Percentiles rank a stretch among this genome's conserved stretches.
Conservation (phyloP, 2,329 filamentous ascomycete species). For the Ophiostoma ips region DNA sequence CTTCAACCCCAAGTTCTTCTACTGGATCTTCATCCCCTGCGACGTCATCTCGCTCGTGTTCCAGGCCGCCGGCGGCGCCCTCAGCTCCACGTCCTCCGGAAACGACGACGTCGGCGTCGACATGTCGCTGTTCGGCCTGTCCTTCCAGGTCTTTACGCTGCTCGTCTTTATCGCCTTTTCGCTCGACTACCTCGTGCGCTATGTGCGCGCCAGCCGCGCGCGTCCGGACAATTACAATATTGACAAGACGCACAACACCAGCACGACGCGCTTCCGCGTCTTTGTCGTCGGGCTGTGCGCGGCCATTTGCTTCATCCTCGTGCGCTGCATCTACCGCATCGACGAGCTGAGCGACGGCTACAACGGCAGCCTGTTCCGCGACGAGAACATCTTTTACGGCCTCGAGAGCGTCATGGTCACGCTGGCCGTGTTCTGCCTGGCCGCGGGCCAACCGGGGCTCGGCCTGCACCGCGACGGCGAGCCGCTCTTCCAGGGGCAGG, state of each 20-base stretch:
- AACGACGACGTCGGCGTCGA: slow-evolving; percentile 32
- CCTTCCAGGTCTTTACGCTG: slow-evolving; percentile 44
- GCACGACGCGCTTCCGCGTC: slow-evolving; percentile 11
- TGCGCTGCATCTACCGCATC: slow-evolving; percentile 42
- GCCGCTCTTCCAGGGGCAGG: neutral
- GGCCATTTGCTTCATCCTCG: slow-evolving; percentile 45
- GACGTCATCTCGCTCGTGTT: slow-evolving; percentile 40
- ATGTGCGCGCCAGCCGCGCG: slow-evolving; percentile 16
- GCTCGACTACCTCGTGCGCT: slow-evolving; percentile 32
- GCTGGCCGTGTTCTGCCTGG: slow-evolving; percentile 12
- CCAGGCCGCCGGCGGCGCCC: slow-evolving; percentile 40
- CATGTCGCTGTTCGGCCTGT: slow-evolving; percentile 38
- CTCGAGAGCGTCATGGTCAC: slow-evolving; percentile 31
- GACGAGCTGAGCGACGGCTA: slow-evolving; percentile 52
- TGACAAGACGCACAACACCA: neutral
- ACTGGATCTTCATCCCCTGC: slow-evolving; percentile 36
- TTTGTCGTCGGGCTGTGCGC: slow-evolving; percentile 39
- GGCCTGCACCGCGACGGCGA: slow-evolving; percentile 7
- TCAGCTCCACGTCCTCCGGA: slow-evolving; percentile 31
- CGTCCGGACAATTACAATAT: neutral
- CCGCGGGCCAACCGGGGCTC: slow-evolving; percentile 12
- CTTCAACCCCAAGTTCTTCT: slow-evolving; percentile 26
- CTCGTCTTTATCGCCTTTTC: slow-evolving; percentile 36
- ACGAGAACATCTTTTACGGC: slow-evolving; percentile 38
- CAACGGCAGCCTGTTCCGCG: slow-evolving; percentile 35